A percentile compares a stretch with the other conserved stretches of the same genome.
Evolutionary conservation across 306 rosid genomes (phyloP).

Genomic region (Delonix regia): DNA sequence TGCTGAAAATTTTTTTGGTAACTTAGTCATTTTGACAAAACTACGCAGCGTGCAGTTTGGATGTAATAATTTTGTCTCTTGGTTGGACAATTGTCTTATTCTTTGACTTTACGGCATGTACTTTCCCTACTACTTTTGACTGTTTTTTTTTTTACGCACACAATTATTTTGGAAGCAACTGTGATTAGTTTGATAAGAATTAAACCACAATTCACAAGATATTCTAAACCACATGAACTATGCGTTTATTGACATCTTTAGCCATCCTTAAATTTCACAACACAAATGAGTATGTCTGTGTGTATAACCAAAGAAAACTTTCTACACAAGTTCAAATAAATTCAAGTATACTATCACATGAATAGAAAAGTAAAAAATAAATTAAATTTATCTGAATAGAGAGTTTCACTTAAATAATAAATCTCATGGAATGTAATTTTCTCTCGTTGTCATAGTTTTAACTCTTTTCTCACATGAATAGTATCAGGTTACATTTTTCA

Average conservation of each 20-base stretch:
- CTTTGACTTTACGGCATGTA: conserved; percentile 32
- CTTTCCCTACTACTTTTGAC: conserved; percentile 13
- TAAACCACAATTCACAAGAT: not conserved
- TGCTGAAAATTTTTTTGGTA: not conserved
- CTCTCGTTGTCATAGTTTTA: too few species aligned
- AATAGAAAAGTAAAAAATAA: too few species aligned
- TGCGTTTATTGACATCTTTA: not conserved
- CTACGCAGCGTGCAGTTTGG: conserved; percentile 44
- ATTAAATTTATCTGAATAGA: too few species aligned
- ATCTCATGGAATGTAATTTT: too few species aligned
- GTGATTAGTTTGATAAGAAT: not conserved
- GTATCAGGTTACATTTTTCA: too few species aligned
- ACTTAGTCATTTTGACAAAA: not conserved
- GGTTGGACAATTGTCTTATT: conserved; percentile 14
- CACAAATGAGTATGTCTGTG: not conserved
- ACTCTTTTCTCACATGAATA: too few species aligned
- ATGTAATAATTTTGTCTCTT: conserved; percentile 48
- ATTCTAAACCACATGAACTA: not conserved
- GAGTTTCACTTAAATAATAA: too few species aligned
- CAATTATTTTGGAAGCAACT: not conserved
- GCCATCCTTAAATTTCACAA: too few species aligned
- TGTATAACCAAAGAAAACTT: not conserved
- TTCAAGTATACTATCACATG: not conserved
- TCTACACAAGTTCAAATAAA: too few species aligned
- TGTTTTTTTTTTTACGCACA: not conserved